Conservation (phyloP, 2,329 filamentous ascomycete species). For the Seiridium unicorne region DNA sequence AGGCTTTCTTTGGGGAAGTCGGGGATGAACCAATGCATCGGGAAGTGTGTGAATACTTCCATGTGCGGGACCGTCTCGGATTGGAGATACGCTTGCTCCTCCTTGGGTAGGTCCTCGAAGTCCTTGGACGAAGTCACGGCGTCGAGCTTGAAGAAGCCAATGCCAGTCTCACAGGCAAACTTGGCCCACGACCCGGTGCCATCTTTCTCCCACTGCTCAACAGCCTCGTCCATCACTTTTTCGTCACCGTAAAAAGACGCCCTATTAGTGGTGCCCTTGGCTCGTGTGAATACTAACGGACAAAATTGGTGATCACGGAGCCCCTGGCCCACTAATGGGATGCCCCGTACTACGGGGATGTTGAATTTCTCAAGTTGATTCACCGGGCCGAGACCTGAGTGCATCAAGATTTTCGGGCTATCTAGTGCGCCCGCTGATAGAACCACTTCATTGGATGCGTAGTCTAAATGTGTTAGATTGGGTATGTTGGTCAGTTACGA, state of each 20-base stretch:
- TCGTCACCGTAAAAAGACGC: slow-evolving; percentile 43
- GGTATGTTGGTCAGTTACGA: slow-evolving; percentile 10
- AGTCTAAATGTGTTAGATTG: slow-evolving; percentile 13
- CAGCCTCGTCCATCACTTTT: slow-evolving; percentile 38
- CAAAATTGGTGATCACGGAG: slow-evolving; percentile 39
- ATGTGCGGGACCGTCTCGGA: slow-evolving; percentile 54
- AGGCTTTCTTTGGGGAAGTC: slow-evolving; percentile 31
- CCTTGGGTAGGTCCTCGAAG: slow-evolving; percentile 45
- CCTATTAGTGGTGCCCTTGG: slow-evolving; percentile 39
- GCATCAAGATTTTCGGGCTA: slow-evolving; percentile 42
- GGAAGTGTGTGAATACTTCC: slow-evolving; percentile 50
- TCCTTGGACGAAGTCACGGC: slow-evolving; percentile 39
- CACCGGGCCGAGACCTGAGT: slow-evolving; percentile 40
- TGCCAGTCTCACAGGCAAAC: slow-evolving; percentile 34
- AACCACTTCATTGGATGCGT: slow-evolving; percentile 40
- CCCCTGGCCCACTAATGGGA: slow-evolving; percentile 36
- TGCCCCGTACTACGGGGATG: slow-evolving; percentile 33
- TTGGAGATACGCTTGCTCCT: slow-evolving; percentile 41
- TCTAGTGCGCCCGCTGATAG: slow-evolving; percentile 40
- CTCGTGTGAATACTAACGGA: slow-evolving; percentile 35
- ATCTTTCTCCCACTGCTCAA: slow-evolving; percentile 46
- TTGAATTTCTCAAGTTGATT: slow-evolving; percentile 29
- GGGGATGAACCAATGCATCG: slow-evolving; percentile 40
- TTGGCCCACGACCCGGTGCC: slow-evolving; percentile 38
- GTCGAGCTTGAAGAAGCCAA: slow-evolving; percentile 44